Conservation (phyloP, 1,139 yeast species). For the Arxiozyma heterogenica region DNA sequence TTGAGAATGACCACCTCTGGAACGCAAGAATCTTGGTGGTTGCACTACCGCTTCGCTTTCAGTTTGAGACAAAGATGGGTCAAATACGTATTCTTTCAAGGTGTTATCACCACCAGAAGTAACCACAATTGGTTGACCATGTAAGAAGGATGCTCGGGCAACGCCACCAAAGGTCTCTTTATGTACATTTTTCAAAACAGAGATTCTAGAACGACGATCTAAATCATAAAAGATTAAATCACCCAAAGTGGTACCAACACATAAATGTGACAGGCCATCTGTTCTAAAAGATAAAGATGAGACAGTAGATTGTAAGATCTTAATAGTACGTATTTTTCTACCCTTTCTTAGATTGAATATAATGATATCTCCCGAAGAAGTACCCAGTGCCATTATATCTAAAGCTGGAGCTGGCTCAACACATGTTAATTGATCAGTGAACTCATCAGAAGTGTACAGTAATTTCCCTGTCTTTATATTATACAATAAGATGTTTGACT, state of each 20-base stretch:
- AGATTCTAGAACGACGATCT: conserved; percentile 62
- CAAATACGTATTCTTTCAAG: conserved; percentile 85
- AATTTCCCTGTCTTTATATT: conserved; percentile 75
- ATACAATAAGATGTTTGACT: conserved; percentile 49
- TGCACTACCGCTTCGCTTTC: conserved; percentile 50
- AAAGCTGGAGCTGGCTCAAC: conserved; percentile 80
- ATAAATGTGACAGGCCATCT: conserved; percentile 80
- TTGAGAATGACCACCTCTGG: conserved; percentile 93
- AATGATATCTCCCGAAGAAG: conserved; percentile 55
- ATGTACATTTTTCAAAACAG: conserved; percentile 66
- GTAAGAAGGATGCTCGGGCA: conserved; percentile 63
- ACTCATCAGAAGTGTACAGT: conserved; percentile 50
- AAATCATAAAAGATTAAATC: conserved; percentile 81
- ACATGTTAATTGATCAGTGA: conserved; percentile 45
- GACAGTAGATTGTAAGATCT: conserved; percentile 49
- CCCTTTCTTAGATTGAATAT: conserved; percentile 67
- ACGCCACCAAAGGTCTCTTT: conserved; percentile 71
- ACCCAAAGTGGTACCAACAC: conserved; percentile 72
- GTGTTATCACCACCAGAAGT: conserved; percentile 90
- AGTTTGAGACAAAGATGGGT: conserved; percentile 71
- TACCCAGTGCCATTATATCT: conserved; percentile 74
- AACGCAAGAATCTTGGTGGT: conserved; percentile 86
- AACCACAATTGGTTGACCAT: conserved; percentile 89
- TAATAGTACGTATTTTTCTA: conserved; percentile 46
- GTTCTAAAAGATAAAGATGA: conserved; percentile 81